phyloP scores from a whole-genome alignment of 2,329 filamentous ascomycete species.

The Sarocladiaceae sp. region DNA sequence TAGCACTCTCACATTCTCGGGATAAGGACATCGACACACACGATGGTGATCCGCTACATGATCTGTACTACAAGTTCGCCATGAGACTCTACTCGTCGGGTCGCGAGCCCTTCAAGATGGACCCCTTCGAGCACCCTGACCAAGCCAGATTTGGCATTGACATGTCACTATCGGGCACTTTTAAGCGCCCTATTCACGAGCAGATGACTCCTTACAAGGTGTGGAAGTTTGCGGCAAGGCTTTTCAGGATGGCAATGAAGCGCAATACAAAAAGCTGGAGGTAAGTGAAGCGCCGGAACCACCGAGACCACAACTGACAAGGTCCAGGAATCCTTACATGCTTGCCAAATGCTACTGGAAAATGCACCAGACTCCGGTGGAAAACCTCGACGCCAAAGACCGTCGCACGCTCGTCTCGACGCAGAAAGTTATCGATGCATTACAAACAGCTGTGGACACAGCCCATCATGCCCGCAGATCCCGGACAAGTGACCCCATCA shows the following conservation, averaged over 20 bases:
- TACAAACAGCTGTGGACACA: slow-evolving; percentile 48
- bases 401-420: slow-evolving; percentile 24
- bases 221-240: slow-evolving; percentile 54
- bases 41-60: slow-evolving; percentile 50
- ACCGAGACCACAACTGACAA: slow-evolving; percentile 11
- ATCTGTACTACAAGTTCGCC: slow-evolving; percentile 56
- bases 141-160: slow-evolving; percentile 55
- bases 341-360: slow-evolving; percentile 60
- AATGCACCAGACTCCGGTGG: slow-evolving; percentile 50
- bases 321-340: slow-evolving; percentile 52
- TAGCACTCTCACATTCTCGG: slow-evolving; percentile 54
- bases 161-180: slow-evolving; percentile 43
- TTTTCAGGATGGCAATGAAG: slow-evolving; percentile 53
- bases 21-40: slow-evolving; percentile 37
- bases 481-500: slow-evolving; percentile 66
- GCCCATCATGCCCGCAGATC: slow-evolving; percentile 50
- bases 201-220: slow-evolving; percentile 57
- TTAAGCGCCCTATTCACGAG: slow-evolving; percentile 47
- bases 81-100: slow-evolving; percentile 60
- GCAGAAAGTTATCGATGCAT: slow-evolving; percentile 39
- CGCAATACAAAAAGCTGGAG: slow-evolving; percentile 54
- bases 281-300: slow-evolving; percentile 27
- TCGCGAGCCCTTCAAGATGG: slow-evolving; percentile 59
- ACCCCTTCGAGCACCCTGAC: slow-evolving; percentile 53
- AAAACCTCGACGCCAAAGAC: slow-evolving; percentile 41